Conservation (phyloP, 352 stramenopile species). For the Pythium chondricola region DNA sequence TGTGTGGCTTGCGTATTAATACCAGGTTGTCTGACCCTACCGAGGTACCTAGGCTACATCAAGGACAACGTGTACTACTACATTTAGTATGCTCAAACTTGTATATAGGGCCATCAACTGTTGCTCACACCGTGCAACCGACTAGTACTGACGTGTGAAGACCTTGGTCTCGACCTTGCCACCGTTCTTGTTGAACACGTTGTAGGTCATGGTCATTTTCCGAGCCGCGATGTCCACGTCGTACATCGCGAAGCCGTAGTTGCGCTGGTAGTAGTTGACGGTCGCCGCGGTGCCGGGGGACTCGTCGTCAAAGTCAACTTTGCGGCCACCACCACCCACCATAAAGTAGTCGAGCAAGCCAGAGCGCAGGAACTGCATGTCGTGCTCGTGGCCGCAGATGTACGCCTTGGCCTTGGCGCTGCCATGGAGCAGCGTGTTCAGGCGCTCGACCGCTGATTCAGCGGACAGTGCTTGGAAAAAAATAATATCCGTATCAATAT, state of each 20-base stretch:
- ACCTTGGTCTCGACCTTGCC: conserved; percentile 17
- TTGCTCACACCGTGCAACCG: too few species aligned
- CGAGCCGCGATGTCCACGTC: conserved; percentile 14
- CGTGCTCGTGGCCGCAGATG: conserved; percentile 21
- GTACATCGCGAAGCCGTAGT: conserved; percentile 19
- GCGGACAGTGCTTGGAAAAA: too few species aligned
- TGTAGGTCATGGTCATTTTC: conserved; percentile 17
- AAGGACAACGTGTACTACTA: too few species aligned
- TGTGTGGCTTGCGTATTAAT: too few species aligned
- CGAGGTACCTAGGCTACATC: too few species aligned
- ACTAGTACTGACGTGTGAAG: conserved; percentile 19
- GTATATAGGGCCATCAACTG: too few species aligned
- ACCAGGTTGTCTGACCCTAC: too few species aligned
- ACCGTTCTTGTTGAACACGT: conserved; percentile 22
- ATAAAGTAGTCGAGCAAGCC: conserved; percentile 21
- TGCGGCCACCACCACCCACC: conserved; percentile 19
- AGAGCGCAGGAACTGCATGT: conserved; percentile 21
- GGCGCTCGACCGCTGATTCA: conserved; percentile 6
- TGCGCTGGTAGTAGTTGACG: conserved; percentile 20
- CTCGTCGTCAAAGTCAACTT: conserved; percentile 9
- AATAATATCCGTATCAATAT: too few species aligned
- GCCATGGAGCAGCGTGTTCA: conserved; percentile 13
- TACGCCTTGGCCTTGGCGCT: conserved; percentile 23
- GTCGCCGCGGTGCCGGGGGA: conserved; percentile 10
- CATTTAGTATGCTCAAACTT: too few species aligned